A percentile compares a stretch with the other conserved stretches of the same genome.
phyloP scores from a whole-genome alignment of 2,329 filamentous ascomycete species.

The Hymenoscyphus linearis region DNA sequence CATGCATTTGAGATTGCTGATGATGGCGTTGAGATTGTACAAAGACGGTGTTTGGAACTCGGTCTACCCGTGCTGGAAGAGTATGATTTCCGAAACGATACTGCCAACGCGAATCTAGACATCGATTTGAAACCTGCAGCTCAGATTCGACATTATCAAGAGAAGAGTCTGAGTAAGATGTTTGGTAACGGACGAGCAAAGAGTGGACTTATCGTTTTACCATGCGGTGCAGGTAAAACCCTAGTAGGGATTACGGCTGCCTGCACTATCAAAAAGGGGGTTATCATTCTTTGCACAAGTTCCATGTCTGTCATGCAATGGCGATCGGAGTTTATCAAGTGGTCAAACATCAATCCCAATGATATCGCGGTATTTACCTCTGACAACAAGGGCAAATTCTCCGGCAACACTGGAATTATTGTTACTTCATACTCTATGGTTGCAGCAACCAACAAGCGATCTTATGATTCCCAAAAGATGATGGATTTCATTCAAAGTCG shows the following conservation, averaged over 20 bases:
- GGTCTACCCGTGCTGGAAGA: conserved; percentile 88
- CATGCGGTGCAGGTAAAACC: conserved; percentile 95
- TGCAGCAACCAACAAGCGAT: conserved; percentile 80
- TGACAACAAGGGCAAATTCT: conserved; percentile 82
- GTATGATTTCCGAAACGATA: conserved; percentile 93
- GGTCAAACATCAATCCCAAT: conserved; percentile 95
- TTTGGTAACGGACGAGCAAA: conserved; percentile 97
- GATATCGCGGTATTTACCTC: conserved; percentile 95
- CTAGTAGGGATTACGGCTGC: conserved; percentile 97
- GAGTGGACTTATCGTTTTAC: conserved; percentile 94
- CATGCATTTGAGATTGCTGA: conserved; percentile 91
- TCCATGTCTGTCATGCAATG: conserved; percentile 98
- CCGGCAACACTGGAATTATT: conserved; percentile 88
- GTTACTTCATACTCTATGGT: conserved; percentile 99
- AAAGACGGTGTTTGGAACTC: conserved; percentile 83
- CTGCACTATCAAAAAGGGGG: conserved; percentile 95
- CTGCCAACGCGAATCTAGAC: conserved; percentile 81
- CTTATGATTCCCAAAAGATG: conserved; percentile 93
- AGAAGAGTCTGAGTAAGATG: conserved; percentile 98
- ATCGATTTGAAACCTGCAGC: conserved; percentile 89
- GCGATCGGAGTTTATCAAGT: conserved; percentile 94
- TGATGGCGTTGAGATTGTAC: conserved; percentile 75
- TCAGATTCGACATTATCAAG: conserved; percentile 90
- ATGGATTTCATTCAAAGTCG: conserved; percentile 87
- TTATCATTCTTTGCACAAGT: conserved; percentile 91